A percentile compares a stretch with the other conserved stretches of the same genome.
Evolutionary conservation across 352 stramenopile genomes (phyloP).

Genomic region (Phytophthora macrochlamydospora): DNA sequence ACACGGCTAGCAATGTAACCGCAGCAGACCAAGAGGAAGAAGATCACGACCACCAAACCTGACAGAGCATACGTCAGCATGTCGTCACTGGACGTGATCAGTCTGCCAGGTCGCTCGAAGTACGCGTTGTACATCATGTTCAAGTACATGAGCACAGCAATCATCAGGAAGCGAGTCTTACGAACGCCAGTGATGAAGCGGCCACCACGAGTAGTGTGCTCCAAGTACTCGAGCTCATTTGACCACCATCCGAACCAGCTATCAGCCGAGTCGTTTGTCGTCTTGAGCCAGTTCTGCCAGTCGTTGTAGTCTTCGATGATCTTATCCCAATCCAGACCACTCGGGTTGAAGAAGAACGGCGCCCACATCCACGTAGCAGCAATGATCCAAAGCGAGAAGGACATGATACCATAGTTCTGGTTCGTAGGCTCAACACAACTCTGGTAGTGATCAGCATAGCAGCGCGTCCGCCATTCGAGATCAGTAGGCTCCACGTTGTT

Average conservation of each 20-base stretch:
- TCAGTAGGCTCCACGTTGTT: conserved; percentile 75
- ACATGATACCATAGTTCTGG: conserved; percentile 97
- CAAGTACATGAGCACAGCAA: conserved; percentile 81
- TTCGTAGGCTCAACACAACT: conserved; percentile 94
- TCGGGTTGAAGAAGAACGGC: conserved; percentile 95
- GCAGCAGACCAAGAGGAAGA: conserved; percentile 79
- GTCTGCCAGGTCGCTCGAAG: conserved; percentile 62
- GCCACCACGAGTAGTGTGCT: conserved; percentile 70
- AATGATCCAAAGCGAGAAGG: conserved; percentile 97
- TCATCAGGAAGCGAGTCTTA: conserved; percentile 79
- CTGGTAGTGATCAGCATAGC: conserved; percentile 85
- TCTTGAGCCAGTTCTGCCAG: conserved; percentile 95
- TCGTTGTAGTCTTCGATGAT: conserved; percentile 94
- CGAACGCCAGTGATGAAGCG: conserved; percentile 76
- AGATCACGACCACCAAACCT: conserved; percentile 67
- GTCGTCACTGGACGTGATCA: conserved; percentile 57
- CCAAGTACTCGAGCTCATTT: conserved; percentile 81
- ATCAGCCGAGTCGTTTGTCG: conserved; percentile 84
- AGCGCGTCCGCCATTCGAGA: conserved; percentile 77
- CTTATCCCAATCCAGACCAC: conserved; percentile 98
- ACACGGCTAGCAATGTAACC: conserved; percentile 86
- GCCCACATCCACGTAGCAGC: conserved; percentile 89
- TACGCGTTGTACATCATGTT: conserved; percentile 85
- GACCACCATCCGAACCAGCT: conserved; percentile 91
- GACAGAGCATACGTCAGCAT: conserved; percentile 72